Base-by-base conservation (phyloP, 495 filamentous ascomycete genomes). In the Penicillium herquei region DNA sequence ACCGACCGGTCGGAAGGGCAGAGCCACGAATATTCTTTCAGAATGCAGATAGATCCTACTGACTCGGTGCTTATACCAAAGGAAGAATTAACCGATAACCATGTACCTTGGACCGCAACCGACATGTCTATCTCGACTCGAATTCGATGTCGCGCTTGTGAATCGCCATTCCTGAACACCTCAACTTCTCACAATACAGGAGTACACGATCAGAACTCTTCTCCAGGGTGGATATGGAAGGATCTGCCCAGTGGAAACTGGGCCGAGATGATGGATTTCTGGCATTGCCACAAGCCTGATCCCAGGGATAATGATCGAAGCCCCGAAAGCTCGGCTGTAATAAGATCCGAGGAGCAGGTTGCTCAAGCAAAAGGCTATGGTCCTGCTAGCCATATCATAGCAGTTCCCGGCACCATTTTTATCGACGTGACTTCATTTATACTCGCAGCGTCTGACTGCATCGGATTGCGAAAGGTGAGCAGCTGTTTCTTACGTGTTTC, bases 241-340 rank as follows among this genome's bases (percentile, higher is more conserved):
- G 92, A 98, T 63, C 78, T 98, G 5, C 94, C 94, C 1, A 96
- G 90, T 60, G 91, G 92, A 55, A 94, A 96, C 63, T 99, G 94
- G 94, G 94, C 93, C 2, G 94, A 99, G 70, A 97, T 98, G 95
- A 99, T 99, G 94, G 94, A 99, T 67, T 96, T 97, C 61, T 99
- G 94, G 94, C 94, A 99, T 70, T 99, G 94, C 66, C 94, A 98
- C 69, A 98, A 97, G 66, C 94, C 91, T 41, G 73, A 84, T 52
- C 73, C 74, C 6, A 72, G 80, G 37, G 67, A 70, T 21, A 62
- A 62, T n/a, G 59, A 78, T 21, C 31, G 54, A 16, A 57, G 74
- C 30, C 54, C 71, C 30, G 61, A 72, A 52, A 62, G 67, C 13
- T 53, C 57, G 30, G 63, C 55, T 34, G 57, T 63, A n/a, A 56